Conservation (phyloP, 352 stramenopile genomes). For the Globisporangium lucens region DNA sequence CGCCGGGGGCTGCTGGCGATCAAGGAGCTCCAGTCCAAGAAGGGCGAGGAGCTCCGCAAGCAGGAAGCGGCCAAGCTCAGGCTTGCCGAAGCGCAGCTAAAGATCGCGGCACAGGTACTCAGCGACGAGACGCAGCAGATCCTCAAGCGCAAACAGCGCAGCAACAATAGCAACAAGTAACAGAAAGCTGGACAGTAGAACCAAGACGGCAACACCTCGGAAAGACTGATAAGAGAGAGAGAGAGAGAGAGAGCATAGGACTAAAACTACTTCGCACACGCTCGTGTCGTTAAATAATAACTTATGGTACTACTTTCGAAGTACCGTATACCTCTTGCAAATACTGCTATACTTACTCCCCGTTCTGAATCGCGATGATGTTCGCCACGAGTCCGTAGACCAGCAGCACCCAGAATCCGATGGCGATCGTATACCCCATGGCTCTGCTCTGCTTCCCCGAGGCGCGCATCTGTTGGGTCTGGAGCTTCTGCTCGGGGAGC, state of each 20-base stretch:
- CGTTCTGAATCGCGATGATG: conserved; percentile 18
- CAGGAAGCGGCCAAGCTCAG: conserved; percentile 31
- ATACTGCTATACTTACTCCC: background rate
- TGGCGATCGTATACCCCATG: conserved; percentile 26
- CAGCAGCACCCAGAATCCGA: conserved; percentile 32
- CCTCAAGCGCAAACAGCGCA: conserved; percentile 17
- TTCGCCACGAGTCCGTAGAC: conserved; percentile 32
- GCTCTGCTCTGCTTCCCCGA: conserved; percentile 28
- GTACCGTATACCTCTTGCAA: background rate
- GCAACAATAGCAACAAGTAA: background rate
- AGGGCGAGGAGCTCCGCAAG: conserved; percentile 40
- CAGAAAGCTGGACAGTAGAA: background rate
- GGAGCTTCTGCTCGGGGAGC: conserved; percentile 38
- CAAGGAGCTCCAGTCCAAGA: conserved; percentile 41
- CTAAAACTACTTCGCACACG: no score
- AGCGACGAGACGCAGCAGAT: conserved; percentile 41
- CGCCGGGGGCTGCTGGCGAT: conserved; percentile 36
- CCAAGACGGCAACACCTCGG: background rate
- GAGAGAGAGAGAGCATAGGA: no score
- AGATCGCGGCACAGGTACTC: conserved; percentile 32
- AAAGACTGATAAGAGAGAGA: background rate
- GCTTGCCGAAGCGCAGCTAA: conserved; percentile 26
- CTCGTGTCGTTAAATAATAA: background rate
- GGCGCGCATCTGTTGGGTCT: conserved; percentile 37
- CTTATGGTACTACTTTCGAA: background rate